Evolutionary conservation across 2,329 filamentous ascomycete genomes (phyloP).

Genomic region (Thelonectria blattea): DNA sequence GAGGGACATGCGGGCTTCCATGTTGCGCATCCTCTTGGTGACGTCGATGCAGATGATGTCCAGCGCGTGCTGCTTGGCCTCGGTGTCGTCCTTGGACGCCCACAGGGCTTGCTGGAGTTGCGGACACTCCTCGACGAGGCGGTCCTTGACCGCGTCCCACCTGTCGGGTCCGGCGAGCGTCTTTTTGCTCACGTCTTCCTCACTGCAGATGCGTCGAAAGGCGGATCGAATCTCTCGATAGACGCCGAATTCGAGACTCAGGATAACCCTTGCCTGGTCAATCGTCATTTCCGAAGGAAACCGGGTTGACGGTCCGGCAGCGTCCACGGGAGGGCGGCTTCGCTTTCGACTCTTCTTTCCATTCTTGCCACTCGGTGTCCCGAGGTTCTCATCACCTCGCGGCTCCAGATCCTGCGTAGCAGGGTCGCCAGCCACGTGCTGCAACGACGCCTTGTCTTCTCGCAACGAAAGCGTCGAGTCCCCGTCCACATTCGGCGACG

Average conservation of each 20-base stretch:
- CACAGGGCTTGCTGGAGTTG: conserved; percentile 70
- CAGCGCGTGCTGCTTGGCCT: conserved; percentile 70
- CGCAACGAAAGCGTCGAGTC: conserved; percentile 13
- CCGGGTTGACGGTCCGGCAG: conserved; percentile 71
- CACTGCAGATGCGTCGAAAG: conserved; percentile 74
- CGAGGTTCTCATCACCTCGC: conserved; percentile 1
- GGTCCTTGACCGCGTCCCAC: conserved; percentile 75
- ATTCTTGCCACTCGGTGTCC: conserved; percentile 15
- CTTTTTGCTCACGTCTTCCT: conserved; percentile 74
- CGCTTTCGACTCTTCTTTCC: conserved; percentile 65
- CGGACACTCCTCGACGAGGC: conserved; percentile 67
- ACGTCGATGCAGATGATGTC: conserved; percentile 84
- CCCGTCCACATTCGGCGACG: conserved; percentile 8
- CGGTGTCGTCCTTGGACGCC: conserved; percentile 60
- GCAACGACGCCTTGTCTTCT: conserved; percentile 12
- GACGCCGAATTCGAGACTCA: conserved; percentile 66
- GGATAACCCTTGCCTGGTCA: conserved; percentile 75
- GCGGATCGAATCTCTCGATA: conserved; percentile 70
- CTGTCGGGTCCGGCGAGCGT: conserved; percentile 73
- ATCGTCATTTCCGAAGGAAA: conserved; percentile 85
- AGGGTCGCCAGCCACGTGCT: conserved; percentile 2
- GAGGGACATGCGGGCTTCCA: conserved; percentile 71
- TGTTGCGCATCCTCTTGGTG: conserved; percentile 75
- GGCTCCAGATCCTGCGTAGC: background rate
- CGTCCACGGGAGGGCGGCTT: conserved; percentile 71